These are phyloP conservation scores for Pseudozyma hubeiensis DNA, from an alignment of 1,284 basidiomycete genomes.

Conservation along the genomic window DNA sequence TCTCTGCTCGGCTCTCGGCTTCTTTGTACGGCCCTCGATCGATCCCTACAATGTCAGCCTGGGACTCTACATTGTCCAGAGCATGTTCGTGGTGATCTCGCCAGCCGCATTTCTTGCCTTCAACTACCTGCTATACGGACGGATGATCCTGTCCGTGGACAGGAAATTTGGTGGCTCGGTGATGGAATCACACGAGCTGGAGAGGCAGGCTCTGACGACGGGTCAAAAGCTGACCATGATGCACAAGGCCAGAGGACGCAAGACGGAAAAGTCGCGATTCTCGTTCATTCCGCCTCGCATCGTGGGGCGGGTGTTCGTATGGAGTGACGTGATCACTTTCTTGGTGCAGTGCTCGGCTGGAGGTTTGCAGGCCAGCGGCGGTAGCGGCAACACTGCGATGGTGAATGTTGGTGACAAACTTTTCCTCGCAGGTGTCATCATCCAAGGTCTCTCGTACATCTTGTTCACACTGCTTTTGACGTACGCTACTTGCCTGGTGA, in stretches of 20 bases:
- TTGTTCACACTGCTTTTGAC: slow-evolving; percentile 46
- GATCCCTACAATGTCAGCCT: slow-evolving; percentile 21
- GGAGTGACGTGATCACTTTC: slow-evolving; percentile 62
- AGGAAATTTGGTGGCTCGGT: slow-evolving; percentile 32
- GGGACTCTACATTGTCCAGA: slow-evolving; percentile 41
- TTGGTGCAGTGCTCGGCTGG: slow-evolving; percentile 54
- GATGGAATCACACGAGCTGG: slow-evolving; percentile 22
- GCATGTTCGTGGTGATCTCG: slow-evolving; percentile 54
- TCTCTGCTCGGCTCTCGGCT: slow-evolving; percentile 37
- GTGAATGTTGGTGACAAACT: slow-evolving; percentile 43
- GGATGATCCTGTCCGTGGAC: slow-evolving; percentile 42
- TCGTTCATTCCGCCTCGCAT: slow-evolving; percentile 52
- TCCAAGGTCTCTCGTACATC: slow-evolving; percentile 52
- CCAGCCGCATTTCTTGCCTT: slow-evolving; percentile 57
- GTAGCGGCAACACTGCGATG: slow-evolving; percentile 19
- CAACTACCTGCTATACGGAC: slow-evolving; percentile 59
- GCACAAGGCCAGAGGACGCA: slow-evolving; percentile 32
- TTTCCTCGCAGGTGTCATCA: slow-evolving; percentile 51
- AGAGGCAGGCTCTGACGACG: slow-evolving; percentile 22
- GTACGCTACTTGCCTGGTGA: slow-evolving; percentile 27
- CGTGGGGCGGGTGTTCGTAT: slow-evolving; percentile 60
- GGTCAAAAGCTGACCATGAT: slow-evolving; percentile 31
- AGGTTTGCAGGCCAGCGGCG: slow-evolving; percentile 43
- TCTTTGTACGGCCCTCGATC: slow-evolving; percentile 39
- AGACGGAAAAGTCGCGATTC: slow-evolving; percentile 36